Evolutionary conservation across 345 rosid genomes (phyloP).

Genomic region (Triadica sebifera): DNA sequence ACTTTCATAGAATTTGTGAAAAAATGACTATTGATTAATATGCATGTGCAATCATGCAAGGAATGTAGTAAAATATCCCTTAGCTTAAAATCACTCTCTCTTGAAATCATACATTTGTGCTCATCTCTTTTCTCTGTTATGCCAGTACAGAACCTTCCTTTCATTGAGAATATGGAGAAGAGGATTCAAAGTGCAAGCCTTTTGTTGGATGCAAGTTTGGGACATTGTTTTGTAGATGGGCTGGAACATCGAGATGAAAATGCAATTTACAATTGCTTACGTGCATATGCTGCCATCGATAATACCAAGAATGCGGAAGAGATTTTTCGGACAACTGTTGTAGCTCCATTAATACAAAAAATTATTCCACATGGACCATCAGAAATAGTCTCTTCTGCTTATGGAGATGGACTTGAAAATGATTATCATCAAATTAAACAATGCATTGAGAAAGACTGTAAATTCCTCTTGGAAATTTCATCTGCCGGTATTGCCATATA

Average conservation of each 20-base stretch:
- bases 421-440: conserved; percentile 74
- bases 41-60: not conserved
- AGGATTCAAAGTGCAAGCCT: conserved; percentile 84
- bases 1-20: not conserved
- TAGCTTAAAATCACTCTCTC: conserved; percentile 2
- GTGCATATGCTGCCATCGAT: conserved; percentile 95
- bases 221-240: conserved; percentile 93
- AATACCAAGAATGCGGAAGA: conserved; percentile 78
- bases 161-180: conserved; percentile 95
- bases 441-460: conserved; percentile 63
- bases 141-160: conserved; percentile 99
- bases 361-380: conserved; percentile 56
- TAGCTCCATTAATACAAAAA: conserved; percentile 70
- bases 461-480: conserved; percentile 79
- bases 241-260: conserved; percentile 76
- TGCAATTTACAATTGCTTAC: conserved; percentile 91
- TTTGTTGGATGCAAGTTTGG: conserved; percentile 87
- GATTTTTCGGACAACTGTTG: conserved; percentile 69
- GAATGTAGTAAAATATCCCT: conserved; percentile 9
- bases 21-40: not conserved
- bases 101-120: conserved; percentile 29
- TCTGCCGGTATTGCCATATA: conserved; percentile 54
- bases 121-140: conserved; percentile 54
- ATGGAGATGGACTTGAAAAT: conserved; percentile 72
- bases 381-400: conserved; percentile 42